Evolutionary conservation across 768 basidiomycete genomes (phyloP), one percentile per base, ranked within the genome.

Genomic region (Leccinum incarnatum): DNA sequence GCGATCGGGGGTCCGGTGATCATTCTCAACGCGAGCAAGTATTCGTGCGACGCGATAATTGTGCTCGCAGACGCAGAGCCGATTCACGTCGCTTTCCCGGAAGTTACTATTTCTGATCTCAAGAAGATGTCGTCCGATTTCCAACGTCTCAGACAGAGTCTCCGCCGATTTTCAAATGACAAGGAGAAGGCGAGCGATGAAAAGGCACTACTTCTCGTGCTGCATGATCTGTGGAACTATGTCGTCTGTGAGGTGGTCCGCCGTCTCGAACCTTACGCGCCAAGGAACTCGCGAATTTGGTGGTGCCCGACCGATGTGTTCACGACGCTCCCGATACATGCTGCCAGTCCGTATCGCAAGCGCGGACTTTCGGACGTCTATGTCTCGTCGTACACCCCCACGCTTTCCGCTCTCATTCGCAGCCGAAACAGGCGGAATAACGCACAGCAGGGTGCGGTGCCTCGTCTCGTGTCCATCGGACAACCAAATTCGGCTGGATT

Each of bases 361-460:
- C 14, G 23, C 3, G 65, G 67, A 23, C 34, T 75, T n/a, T 62
- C 64, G 2, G 66, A 72, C 49, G 3, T 65, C 21, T 73, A 65
- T 47, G 53, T 75, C 34, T 74, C 70, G 3, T 75, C 72, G 0
- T 74, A 74, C 45, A 71, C 70, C 0, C 69, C 74, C 4, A 69
- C 69, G 1, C 61, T 74, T 14, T 64, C 64, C 0, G 65, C 71
- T 21, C 67, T 74, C 40, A 65, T 72, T 50, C 62, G 62, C 15
- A 55, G 63, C 27, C 59, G 62, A 47, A 56, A 52, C 17, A 57
- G 37, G 40, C 46, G 30, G 11, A 17, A 48, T 25, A 17, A 23
- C 17, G 19, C 42, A 14, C 30, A 56, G n/a, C 48, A 51, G 7
- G 19, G 27, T 19, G 19, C 2, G 15, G 7, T 40, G 42, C 61